phyloP scores from a whole-genome alignment of 257 asterid genomes.

The Solanum neorickii region DNA sequence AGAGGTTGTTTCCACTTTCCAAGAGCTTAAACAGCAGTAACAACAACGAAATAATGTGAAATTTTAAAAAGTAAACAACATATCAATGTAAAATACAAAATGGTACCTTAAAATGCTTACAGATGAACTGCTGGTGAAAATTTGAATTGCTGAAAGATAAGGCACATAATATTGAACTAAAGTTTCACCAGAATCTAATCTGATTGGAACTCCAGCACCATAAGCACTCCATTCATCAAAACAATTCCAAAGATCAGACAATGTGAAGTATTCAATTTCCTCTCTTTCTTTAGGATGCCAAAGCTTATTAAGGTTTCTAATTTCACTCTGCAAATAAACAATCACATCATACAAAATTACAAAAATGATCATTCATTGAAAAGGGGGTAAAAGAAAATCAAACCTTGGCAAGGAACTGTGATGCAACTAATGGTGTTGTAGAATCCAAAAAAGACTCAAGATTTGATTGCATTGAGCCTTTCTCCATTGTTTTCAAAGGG shows the following conservation, averaged over 20 bases:
- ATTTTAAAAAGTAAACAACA: background rate
- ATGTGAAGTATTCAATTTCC: constrained; percentile 63
- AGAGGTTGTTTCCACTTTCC: background rate
- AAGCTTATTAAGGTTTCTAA: constrained; percentile 71
- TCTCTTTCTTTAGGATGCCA: constrained; percentile 94
- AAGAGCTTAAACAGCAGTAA: background rate
- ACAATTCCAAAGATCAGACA: constrained; percentile 80
- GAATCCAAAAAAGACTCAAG: constrained; percentile 26
- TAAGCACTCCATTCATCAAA: constrained; percentile 96
- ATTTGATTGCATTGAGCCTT: constrained; percentile 29
- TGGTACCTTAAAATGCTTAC: constrained; percentile 54
- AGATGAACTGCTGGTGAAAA: constrained; percentile 75
- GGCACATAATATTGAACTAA: constrained; percentile 81
- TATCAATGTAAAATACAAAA: background rate
- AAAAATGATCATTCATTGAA: background rate
- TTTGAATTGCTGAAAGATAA: constrained; percentile 88
- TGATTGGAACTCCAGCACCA: constrained; percentile 81
- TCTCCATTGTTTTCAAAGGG: constrained; percentile 6
- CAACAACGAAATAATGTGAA: background rate
- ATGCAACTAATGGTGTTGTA: constrained; percentile 29
- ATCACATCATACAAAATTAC: background rate
- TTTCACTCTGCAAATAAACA: constrained; percentile 41
- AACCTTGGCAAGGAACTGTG: constrained; percentile 36
- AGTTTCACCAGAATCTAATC: constrained; percentile 56
- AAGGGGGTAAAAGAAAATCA: background rate